Conservation (phyloP, 306 rosid genomes). For the Delonix regia region DNA sequence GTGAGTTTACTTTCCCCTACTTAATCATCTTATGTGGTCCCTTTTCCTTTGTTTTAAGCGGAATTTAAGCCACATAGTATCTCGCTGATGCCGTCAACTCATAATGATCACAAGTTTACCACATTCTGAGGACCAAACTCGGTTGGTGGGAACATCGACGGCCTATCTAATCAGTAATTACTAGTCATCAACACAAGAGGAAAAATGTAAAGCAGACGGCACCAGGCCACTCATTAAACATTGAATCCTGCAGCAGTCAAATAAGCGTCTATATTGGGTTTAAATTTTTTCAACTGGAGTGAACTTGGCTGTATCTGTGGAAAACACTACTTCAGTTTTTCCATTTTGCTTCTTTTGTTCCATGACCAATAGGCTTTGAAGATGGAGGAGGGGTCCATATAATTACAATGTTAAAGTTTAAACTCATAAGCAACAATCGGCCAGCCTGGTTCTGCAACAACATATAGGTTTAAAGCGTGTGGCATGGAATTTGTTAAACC, state of each 20-base stretch:
- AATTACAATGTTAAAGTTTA: constrained; percentile 17
- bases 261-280: no score
- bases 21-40: constrained; percentile 17
- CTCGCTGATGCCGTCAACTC: constrained; percentile 22
- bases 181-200: constrained; percentile 5
- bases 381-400: constrained; percentile 12
- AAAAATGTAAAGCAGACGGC: constrained; percentile 9
- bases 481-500: constrained; percentile 27
- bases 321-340: no score
- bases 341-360: not conserved
- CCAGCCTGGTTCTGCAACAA: constrained; percentile 36
- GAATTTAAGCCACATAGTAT: constrained; percentile 36
- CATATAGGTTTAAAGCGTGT: not conserved
- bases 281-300: no score
- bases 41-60: constrained; percentile 26
- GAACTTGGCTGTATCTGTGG: no score
- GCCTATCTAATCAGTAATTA: constrained; percentile 15
- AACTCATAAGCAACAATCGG: constrained; percentile 40
- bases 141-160: not conserved
- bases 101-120: constrained; percentile 27
- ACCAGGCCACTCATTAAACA: not conserved
- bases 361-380: constrained; percentile 6
- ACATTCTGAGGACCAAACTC: constrained; percentile 27
- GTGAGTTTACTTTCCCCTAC: constrained; percentile 30
- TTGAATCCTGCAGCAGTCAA: no score